A percentile compares a stretch with the other conserved stretches of the same genome.
Conservation (phyloP, 2,329 filamentous ascomycete genomes). For the Cladosporium sp. region DNA sequence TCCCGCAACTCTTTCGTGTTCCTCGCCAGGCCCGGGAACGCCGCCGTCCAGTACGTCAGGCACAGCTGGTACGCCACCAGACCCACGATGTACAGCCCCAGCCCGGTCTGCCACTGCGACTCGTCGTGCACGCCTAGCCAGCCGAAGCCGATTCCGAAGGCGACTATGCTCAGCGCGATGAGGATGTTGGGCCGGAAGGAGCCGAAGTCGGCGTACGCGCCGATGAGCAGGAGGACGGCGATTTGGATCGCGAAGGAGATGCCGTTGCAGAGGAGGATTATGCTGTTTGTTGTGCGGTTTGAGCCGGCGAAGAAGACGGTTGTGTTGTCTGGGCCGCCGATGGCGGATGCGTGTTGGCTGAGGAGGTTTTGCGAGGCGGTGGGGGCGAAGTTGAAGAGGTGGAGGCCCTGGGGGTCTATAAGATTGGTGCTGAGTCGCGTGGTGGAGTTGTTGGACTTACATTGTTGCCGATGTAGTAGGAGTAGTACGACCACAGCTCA, state of each 20-base stretch:
- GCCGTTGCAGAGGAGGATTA: slow-evolving; percentile 60
- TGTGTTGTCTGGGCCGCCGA: slow-evolving; percentile 37
- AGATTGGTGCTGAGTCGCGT: background rate
- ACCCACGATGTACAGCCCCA: slow-evolving; percentile 60
- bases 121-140: slow-evolving; percentile 60
- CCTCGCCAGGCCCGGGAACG: slow-evolving; percentile 52
- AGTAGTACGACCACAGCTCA: slow-evolving; percentile 45
- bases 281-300: slow-evolving; percentile 56
- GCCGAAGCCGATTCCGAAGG: slow-evolving; percentile 59
- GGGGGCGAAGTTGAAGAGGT: slow-evolving; percentile 58
- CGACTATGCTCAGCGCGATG: slow-evolving; percentile 53
- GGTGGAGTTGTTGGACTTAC: too few species aligned
- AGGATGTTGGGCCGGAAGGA: slow-evolving; percentile 58
- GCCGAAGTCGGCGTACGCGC: slow-evolving; percentile 58
- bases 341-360: slow-evolving; percentile 49
- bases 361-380: slow-evolving; percentile 61
- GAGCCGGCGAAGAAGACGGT: slow-evolving; percentile 52
- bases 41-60: slow-evolving; percentile 63
- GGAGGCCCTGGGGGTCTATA: slow-evolving; percentile 17
- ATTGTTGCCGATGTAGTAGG: slow-evolving; percentile 63
- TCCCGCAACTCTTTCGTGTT: slow-evolving; percentile 47
- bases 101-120: slow-evolving; percentile 54
- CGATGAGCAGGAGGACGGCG: slow-evolving; percentile 48
- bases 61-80: slow-evolving; percentile 62
- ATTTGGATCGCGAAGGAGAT: slow-evolving; percentile 63